Evolutionary conservation across 305 asterid species (phyloP).

Genomic region (Fraxinus dipetala): DNA sequence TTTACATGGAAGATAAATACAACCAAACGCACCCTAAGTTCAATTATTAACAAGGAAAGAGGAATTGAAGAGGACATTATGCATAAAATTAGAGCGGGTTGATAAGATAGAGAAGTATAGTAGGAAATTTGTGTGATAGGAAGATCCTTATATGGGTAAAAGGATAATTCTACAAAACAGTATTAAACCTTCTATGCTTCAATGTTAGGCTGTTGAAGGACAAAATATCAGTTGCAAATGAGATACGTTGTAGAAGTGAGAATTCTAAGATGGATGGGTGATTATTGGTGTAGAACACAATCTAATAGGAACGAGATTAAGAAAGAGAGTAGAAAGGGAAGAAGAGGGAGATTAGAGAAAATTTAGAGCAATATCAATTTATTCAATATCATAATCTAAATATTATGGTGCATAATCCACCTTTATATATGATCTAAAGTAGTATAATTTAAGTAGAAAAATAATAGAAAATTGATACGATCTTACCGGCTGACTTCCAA

Average conservation of each 20-base stretch:
- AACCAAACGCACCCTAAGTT: not conserved
- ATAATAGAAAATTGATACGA: too few relatives aligned
- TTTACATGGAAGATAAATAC: too few relatives aligned
- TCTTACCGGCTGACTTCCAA: too few relatives aligned
- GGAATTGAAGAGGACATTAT: not conserved
- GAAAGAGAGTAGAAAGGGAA: not conserved
- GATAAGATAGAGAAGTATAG: not conserved
- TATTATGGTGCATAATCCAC: not conserved
- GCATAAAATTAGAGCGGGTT: not conserved
- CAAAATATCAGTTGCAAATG: not conserved
- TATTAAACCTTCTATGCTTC: not conserved
- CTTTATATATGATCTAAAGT: not conserved
- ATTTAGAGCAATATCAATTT: not conserved
- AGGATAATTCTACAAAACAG: not conserved
- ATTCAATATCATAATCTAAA: not conserved
- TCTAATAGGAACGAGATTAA: not conserved
- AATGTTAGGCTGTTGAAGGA: not conserved
- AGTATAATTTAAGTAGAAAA: not conserved
- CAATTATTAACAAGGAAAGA: not conserved
- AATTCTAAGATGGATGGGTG: not conserved
- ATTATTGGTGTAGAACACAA: not conserved
- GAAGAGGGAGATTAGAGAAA: not conserved
- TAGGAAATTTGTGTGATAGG: not conserved
- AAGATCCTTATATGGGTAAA: not conserved
- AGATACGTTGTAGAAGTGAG: not conserved